phyloP scores from a whole-genome alignment of 345 rosid species.

The Populus tremula region DNA sequence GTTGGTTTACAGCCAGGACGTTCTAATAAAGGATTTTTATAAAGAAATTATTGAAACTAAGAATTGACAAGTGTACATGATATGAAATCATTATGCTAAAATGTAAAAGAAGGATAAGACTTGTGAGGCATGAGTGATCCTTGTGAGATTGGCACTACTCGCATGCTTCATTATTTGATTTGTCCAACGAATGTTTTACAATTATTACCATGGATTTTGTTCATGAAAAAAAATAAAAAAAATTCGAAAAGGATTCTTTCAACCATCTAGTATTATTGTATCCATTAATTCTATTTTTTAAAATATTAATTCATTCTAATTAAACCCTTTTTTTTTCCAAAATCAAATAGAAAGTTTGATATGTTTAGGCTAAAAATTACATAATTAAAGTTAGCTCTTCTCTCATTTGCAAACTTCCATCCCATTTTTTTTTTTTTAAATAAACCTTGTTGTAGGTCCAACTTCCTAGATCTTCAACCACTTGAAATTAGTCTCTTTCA shows the following conservation, averaged over 20 bases:
- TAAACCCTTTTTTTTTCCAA: too few species aligned
- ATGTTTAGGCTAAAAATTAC: not conserved
- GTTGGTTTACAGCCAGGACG: slow-evolving; percentile 6
- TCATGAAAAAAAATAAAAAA: not conserved
- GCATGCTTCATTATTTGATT: slow-evolving; percentile 11
- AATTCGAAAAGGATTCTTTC: not conserved
- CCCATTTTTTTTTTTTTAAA: not conserved
- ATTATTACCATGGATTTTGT: not conserved
- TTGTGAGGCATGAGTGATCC: not conserved
- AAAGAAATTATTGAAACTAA: slow-evolving; percentile 1
- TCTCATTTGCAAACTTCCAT: not conserved
- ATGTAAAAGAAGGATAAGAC: not conserved
- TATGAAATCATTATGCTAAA: slow-evolving; percentile 6
- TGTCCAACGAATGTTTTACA: not conserved
- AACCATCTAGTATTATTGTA: not conserved
- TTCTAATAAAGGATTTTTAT: not conserved
- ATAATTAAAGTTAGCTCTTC: not conserved
- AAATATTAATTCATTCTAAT: too few species aligned
- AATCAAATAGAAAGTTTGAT: too few species aligned
- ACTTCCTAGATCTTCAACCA: too few species aligned
- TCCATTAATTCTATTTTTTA: too few species aligned
- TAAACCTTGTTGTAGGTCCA: too few species aligned
- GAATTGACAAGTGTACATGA: slow-evolving; percentile 3
- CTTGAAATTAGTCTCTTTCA: not conserved
- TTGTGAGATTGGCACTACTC: not conserved